phyloP scores from a whole-genome alignment of 116 monocot species.

The Zostera marina region DNA sequence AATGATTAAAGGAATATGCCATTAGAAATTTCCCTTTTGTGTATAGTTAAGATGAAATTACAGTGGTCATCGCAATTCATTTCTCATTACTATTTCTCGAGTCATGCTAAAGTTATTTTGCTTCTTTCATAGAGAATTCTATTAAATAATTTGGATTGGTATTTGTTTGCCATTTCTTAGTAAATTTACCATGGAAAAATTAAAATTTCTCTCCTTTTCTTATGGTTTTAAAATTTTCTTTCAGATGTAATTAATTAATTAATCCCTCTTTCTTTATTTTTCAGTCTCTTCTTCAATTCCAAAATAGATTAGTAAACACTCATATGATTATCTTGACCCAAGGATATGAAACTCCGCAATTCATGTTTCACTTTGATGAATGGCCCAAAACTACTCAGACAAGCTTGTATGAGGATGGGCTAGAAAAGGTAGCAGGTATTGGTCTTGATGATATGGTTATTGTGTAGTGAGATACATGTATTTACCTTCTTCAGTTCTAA shows the following conservation, averaged over 20 bases:
- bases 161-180: too few relatives aligned
- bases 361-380: constrained; percentile 31
- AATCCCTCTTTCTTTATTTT: constrained; percentile 6
- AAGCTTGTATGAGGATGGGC: constrained; percentile 40
- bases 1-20: not conserved
- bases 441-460: not conserved
- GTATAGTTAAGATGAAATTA: not conserved
- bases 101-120: too few relatives aligned
- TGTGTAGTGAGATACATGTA: not conserved
- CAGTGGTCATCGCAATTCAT: too few relatives aligned
- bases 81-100: too few relatives aligned
- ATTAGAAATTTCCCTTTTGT: not conserved
- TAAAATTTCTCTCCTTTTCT: not conserved
- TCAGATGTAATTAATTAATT: not conserved
- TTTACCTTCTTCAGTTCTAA: not conserved
- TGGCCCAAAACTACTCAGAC: constrained; percentile 25
- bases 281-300: constrained; percentile 27
- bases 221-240: not conserved
- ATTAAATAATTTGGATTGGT: too few relatives aligned
- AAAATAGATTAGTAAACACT: constrained; percentile 18
- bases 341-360: constrained; percentile 37
- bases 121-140: too few relatives aligned
- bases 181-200: too few relatives aligned
- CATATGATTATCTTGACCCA: constrained; percentile 28
- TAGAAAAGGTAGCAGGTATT: constrained; percentile 51